Evolutionary conservation across 2,329 filamentous ascomycete genomes (phyloP).

Genomic region (Sordariomycetes sp.): DNA sequence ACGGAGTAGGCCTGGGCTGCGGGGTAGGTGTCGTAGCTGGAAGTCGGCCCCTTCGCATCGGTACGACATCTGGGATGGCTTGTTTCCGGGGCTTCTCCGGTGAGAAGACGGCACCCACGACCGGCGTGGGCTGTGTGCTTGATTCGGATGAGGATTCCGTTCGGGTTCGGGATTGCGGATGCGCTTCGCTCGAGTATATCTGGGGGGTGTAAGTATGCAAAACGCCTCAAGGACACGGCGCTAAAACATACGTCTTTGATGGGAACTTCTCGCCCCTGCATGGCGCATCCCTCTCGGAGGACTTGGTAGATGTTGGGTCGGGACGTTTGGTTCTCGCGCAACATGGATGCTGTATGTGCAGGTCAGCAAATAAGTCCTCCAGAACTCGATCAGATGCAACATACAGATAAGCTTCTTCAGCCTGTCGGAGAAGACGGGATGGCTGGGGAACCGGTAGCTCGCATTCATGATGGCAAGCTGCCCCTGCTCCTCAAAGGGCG

Average conservation of each 20-base stretch:
- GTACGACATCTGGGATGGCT: conserved; percentile 74
- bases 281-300: conserved; percentile 69
- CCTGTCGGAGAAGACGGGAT: conserved; percentile 80
- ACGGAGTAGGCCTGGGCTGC: conserved; percentile 47
- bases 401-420: conserved; percentile 81
- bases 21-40: conserved; percentile 16
- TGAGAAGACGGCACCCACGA: conserved; percentile 70
- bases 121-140: conserved; percentile 38
- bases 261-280: conserved; percentile 77
- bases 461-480: conserved; percentile 96
- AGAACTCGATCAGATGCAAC: background rate
- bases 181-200: conserved; percentile 57
- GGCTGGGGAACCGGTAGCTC: conserved; percentile 79
- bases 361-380: background rate
- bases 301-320: conserved; percentile 94
- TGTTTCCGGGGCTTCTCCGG: conserved; percentile 59
- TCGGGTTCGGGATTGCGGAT: conserved; percentile 44
- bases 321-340: conserved; percentile 64
- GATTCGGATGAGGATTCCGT: conserved; percentile 38
- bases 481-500: conserved; percentile 93
- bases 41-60: conserved; percentile 78
- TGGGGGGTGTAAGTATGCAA: conserved; percentile 15
- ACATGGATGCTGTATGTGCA: conserved; percentile 58
- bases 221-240: conserved; percentile 6
- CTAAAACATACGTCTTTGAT: conserved; percentile 67